These are phyloP conservation scores for Otatea glauca DNA, from an alignment of 176 grass and related monocot species.

Conservation along the genomic window DNA sequence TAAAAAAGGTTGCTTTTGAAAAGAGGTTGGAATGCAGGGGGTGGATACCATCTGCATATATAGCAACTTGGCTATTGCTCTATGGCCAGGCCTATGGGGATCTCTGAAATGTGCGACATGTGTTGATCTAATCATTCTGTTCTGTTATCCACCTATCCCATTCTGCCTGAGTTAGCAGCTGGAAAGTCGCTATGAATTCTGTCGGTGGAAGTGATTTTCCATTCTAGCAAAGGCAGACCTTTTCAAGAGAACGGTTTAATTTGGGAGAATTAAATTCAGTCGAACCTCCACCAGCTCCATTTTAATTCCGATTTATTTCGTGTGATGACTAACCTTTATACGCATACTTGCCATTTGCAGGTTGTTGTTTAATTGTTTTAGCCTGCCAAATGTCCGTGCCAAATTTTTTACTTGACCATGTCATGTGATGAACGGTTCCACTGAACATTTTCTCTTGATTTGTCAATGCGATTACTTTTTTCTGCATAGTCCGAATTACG, in stretches of 20 bases:
- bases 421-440: not conserved
- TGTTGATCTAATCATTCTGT: not conserved
- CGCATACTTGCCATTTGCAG: not conserved
- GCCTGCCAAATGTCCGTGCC: not conserved
- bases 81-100: not conserved
- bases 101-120: not conserved
- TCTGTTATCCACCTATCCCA: not conserved
- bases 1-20: not conserved
- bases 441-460: not conserved
- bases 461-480: not conserved
- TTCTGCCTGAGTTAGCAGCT: not conserved
- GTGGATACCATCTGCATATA: not conserved
- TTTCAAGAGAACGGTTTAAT: not conserved
- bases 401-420: conserved; percentile 9
- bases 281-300: not conserved
- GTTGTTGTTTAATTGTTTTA: not conserved
- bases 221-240: not conserved
- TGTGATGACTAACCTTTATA: not conserved
- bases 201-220: not conserved
- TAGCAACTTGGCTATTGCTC: not conserved
- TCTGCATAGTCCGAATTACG: not conserved
- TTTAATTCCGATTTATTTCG: not conserved
- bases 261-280: not conserved
- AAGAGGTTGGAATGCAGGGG: not conserved
- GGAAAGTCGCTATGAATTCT: not conserved